A percentile compares a stretch with the other conserved stretches of the same genome.
These are phyloP conservation scores for Marasmius sp. DNA, from an alignment of 1,284 basidiomycete species.

Conservation along the genomic window DNA sequence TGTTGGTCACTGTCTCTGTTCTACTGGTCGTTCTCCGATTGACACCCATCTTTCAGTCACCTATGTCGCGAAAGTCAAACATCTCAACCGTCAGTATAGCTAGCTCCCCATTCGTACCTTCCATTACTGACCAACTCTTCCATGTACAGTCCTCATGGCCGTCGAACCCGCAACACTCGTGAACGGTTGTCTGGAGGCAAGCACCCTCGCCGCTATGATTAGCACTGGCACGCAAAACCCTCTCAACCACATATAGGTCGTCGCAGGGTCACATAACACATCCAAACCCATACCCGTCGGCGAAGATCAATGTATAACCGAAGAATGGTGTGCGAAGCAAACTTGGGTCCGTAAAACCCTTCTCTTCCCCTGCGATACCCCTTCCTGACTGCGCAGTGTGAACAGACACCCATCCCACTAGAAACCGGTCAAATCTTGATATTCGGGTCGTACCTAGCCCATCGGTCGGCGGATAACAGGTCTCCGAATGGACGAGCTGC, in stretches of 20 bases:
- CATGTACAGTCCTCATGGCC: conserved; percentile 12
- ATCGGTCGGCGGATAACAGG: conserved; percentile 16
- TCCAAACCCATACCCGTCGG: conserved; percentile 13
- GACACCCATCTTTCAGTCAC: background rate
- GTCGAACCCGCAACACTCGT: conserved; percentile 15
- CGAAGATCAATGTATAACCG: conserved; percentile 11
- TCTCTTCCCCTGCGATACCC: background rate
- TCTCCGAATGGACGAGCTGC: conserved; percentile 17
- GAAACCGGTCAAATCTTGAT: conserved; percentile 15
- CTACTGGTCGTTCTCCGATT: conserved; percentile 1
- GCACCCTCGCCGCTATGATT: too few relatives aligned
- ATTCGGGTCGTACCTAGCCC: conserved; percentile 18
- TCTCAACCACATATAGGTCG: conserved; percentile 6
- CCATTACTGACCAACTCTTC: background rate
- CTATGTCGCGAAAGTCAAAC: conserved; percentile 5
- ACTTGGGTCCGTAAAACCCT: conserved; percentile 12
- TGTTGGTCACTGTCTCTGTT: conserved; percentile 9
- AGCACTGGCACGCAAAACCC: too few relatives aligned
- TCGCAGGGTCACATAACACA: conserved; percentile 14
- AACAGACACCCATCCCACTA: conserved; percentile 15
- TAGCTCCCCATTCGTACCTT: background rate
- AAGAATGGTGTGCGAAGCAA: conserved; percentile 12
- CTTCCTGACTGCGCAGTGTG: background rate
- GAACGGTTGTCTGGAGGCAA: conserved; percentile 17
- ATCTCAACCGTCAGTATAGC: conserved; percentile 2